Percentiles rank a stretch among this genome's conserved stretches.
These are phyloP conservation scores for Yamadazyma atmosphaerica DNA, from an alignment of 1,139 yeast species.

Conservation along the genomic window DNA sequence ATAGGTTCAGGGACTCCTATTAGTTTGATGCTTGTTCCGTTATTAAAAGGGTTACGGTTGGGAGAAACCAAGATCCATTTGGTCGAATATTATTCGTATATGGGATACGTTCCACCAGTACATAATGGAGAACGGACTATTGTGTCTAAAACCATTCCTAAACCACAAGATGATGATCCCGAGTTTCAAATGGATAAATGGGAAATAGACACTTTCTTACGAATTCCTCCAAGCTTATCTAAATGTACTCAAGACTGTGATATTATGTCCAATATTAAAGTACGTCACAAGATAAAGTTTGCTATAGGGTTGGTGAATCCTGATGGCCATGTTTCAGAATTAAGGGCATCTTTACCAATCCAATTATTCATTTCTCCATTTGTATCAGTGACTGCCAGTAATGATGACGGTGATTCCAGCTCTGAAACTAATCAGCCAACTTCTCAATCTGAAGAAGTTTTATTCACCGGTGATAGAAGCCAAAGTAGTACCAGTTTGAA, in stretches of 20 bases:
- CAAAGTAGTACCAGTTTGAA: slow-evolving; percentile 31
- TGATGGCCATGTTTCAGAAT: slow-evolving; percentile 75
- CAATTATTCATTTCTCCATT: slow-evolving; percentile 76
- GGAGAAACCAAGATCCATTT: slow-evolving; percentile 70
- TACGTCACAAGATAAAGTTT: slow-evolving; percentile 69
- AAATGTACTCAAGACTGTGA: slow-evolving; percentile 86
- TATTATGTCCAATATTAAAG: slow-evolving; percentile 57
- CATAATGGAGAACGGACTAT: slow-evolving; percentile 62
- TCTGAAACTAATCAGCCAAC: slow-evolving; percentile 3
- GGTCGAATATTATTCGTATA: slow-evolving; percentile 65
- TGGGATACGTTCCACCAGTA: slow-evolving; percentile 56
- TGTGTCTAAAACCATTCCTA: slow-evolving; percentile 35
- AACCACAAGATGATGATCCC: slow-evolving; percentile 36
- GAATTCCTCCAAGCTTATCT: slow-evolving; percentile 70
- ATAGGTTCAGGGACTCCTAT: slow-evolving; percentile 80
- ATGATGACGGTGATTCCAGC: slow-evolving; percentile 10
- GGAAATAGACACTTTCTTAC: slow-evolving; percentile 64
- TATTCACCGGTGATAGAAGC: slow-evolving; percentile 31
- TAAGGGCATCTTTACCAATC: slow-evolving; percentile 73
- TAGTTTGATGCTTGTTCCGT: slow-evolving; percentile 71
- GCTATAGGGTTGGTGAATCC: slow-evolving; percentile 66
- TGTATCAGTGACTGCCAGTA: slow-evolving; percentile 48
- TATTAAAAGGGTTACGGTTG: slow-evolving; percentile 74
- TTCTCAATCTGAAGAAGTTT: slow-evolving; percentile 21
- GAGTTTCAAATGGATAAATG: slow-evolving; percentile 65